Evolutionary conservation across 192 early-diverging fungal species (phyloP).

Genomic region (Backusella sp.): DNA sequence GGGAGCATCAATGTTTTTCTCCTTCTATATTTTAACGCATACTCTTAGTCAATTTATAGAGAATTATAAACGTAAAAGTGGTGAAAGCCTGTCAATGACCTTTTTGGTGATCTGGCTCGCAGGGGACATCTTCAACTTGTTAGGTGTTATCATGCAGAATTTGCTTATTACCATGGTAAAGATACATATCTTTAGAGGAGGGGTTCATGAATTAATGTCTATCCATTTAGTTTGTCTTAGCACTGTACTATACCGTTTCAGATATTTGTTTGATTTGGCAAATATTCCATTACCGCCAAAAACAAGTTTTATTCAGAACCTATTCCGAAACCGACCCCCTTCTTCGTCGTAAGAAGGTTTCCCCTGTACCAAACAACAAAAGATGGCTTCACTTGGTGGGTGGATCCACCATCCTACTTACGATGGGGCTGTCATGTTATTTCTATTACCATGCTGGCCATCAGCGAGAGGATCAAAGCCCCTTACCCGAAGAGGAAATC

Average conservation of each 20-base stretch:
- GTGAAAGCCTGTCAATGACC: slow-evolving; percentile 68
- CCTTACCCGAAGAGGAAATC: not conserved
- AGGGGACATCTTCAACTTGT: slow-evolving; percentile 74
- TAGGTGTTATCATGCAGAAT: slow-evolving; percentile 68
- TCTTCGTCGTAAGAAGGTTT: not conserved
- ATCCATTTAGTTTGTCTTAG: slow-evolving; percentile 49
- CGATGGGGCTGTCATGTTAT: not conserved
- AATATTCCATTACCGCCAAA: slow-evolving; percentile 60
- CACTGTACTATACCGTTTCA: slow-evolving; percentile 70
- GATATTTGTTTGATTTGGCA: slow-evolving; percentile 70
- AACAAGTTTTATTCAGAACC: slow-evolving; percentile 5
- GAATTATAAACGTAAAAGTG: slow-evolving; percentile 77
- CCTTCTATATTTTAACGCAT: too few relatives aligned
- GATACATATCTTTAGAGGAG: not conserved
- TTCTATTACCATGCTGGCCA: not conserved
- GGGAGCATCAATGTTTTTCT: too few relatives aligned
- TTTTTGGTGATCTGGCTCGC: slow-evolving; percentile 77
- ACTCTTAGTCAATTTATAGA: slow-evolving; percentile 62
- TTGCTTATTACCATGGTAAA: slow-evolving; percentile 68
- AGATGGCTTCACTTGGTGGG: not conserved
- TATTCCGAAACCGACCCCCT: not conserved
- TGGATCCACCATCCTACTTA: not conserved
- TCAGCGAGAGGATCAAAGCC: not conserved
- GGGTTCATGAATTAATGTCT: too few relatives aligned
- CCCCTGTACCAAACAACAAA: not conserved